Conservation (phyloP, 2,329 filamentous ascomycete species). For the Penicillium rolfsii region DNA sequence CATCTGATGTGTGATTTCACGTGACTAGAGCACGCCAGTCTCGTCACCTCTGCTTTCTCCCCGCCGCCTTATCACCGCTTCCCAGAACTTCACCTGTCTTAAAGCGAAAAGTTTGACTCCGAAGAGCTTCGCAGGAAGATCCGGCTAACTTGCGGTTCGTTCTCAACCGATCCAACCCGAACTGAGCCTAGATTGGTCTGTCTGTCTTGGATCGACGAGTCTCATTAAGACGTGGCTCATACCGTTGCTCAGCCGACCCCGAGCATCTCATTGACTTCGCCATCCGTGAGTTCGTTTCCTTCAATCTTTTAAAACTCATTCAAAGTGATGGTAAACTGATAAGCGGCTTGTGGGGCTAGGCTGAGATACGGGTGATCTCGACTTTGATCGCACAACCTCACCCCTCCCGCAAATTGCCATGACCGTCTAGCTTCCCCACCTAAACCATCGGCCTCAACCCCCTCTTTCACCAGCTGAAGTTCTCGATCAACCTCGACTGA, state of each 20-base stretch:
- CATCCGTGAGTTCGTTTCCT: constrained; percentile 10
- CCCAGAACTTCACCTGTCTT: neutral
- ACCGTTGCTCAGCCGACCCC: constrained; percentile 1
- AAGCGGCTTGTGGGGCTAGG: constrained; percentile 31
- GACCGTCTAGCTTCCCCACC: constrained; percentile 33
- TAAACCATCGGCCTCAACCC: constrained; percentile 17
- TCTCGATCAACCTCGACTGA: neutral
- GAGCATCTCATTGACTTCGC: constrained; percentile 1
- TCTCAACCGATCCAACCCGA: constrained; percentile 35
- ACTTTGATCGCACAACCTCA: constrained; percentile 41
- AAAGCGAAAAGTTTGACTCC: neutral
- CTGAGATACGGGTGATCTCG: constrained; percentile 28
- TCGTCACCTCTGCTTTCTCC: constrained; percentile 5
- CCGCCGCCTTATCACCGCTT: constrained; percentile 8
- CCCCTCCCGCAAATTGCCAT: constrained; percentile 38
- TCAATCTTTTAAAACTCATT: neutral
- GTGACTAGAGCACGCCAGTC: constrained; percentile 14
- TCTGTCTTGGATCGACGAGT: constrained; percentile 6
- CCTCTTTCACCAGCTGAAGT: constrained; percentile 2
- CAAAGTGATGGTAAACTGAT: constrained; percentile 20
- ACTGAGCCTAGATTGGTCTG: constrained; percentile 14
- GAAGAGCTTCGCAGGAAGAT: neutral
- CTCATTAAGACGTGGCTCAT: constrained; percentile 5
- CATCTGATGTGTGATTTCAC: constrained; percentile 3
- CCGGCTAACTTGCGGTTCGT: neutral